Evolutionary conservation across 2,329 filamentous ascomycete genomes (phyloP).

Genomic region (Pseudohalonectria lignicola): DNA sequence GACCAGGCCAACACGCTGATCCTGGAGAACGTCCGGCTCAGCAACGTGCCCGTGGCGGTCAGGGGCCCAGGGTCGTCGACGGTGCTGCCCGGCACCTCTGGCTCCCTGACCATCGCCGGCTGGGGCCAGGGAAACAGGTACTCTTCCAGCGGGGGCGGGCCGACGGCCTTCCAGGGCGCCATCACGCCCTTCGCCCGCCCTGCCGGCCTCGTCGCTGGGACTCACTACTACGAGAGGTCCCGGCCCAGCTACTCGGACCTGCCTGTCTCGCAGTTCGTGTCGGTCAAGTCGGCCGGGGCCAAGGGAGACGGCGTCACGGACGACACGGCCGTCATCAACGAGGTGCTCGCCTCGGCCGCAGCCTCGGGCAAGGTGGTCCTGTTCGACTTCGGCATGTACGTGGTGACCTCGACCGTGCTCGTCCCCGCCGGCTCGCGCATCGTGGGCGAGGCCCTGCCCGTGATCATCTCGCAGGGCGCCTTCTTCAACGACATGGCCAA

Average conservation of each 20-base stretch:
- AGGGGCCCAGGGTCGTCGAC: conserved; percentile 30
- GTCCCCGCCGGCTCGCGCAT: conserved; percentile 41
- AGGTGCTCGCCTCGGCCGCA: conserved; percentile 44
- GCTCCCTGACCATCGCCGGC: conserved; percentile 37
- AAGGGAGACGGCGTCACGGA: conserved; percentile 65
- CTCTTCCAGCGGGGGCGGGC: conserved; percentile 25
- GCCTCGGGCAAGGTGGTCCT: conserved; percentile 43
- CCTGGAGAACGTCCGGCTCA: conserved; percentile 36
- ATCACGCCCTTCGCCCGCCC: conserved; percentile 36
- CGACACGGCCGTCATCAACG: conserved; percentile 61
- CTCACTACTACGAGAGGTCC: conserved; percentile 57
- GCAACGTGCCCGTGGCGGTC: conserved; percentile 28
- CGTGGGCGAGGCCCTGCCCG: conserved; percentile 45
- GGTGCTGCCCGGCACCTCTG: conserved; percentile 45
- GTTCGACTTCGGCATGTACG: conserved; percentile 51
- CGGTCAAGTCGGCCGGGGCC: conserved; percentile 56
- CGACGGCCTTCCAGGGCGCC: conserved; percentile 32
- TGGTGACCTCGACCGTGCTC: conserved; percentile 42
- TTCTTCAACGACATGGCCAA: conserved; percentile 43
- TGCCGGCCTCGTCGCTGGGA: conserved; percentile 39
- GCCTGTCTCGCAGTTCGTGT: conserved; percentile 50
- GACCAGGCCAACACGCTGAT: conserved; percentile 32
- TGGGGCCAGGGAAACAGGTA: conserved; percentile 64
- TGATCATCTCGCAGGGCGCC: conserved; percentile 41
- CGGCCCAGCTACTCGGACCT: conserved; percentile 64